Conservation (phyloP, 2,329 filamentous ascomycete species). For the Aurifilum marmelostoma region DNA sequence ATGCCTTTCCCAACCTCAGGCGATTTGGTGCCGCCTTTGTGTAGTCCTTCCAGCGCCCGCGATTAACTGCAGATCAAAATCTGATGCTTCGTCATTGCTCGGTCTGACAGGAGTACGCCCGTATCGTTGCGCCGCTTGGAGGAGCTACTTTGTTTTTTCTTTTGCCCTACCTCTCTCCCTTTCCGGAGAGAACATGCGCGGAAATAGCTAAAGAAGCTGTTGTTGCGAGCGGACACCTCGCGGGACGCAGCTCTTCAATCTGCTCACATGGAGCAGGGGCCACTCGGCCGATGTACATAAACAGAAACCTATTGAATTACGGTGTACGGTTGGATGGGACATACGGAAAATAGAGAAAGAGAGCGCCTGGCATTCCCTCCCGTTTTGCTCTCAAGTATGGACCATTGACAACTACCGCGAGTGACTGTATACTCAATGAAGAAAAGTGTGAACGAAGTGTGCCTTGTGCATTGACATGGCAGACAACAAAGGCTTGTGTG, state of each 20-base stretch:
- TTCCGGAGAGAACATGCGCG: neutral
- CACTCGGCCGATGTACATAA: slow-evolving; percentile 17
- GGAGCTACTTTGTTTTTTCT: neutral
- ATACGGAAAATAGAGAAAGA: slow-evolving; percentile 10
- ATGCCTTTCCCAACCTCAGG: neutral
- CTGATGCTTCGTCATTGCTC: neutral
- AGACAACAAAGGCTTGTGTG: neutral
- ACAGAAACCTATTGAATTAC: neutral
- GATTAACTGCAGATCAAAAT: neutral
- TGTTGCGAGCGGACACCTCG: neutral
- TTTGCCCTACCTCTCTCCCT: neutral
- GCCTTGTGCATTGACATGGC: neutral
- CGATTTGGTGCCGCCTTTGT: neutral
- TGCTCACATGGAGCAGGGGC: slow-evolving; percentile 1
- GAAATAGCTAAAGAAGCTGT: slow-evolving; percentile 1
- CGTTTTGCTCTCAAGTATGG: neutral
- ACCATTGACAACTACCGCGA: too few relatives aligned
- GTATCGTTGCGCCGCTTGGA: neutral
- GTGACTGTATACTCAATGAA: neutral
- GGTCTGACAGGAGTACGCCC: neutral
- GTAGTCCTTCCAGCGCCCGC: slow-evolving; percentile 1
- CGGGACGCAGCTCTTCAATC: neutral
- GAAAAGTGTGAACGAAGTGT: neutral
- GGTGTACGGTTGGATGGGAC: neutral
- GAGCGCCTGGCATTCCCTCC: slow-evolving; percentile 6